A percentile compares a stretch with the other conserved stretches of the same genome.
Evolutionary conservation across 495 filamentous ascomycete genomes (phyloP).

Genomic region (Penicillium malachiteum): DNA sequence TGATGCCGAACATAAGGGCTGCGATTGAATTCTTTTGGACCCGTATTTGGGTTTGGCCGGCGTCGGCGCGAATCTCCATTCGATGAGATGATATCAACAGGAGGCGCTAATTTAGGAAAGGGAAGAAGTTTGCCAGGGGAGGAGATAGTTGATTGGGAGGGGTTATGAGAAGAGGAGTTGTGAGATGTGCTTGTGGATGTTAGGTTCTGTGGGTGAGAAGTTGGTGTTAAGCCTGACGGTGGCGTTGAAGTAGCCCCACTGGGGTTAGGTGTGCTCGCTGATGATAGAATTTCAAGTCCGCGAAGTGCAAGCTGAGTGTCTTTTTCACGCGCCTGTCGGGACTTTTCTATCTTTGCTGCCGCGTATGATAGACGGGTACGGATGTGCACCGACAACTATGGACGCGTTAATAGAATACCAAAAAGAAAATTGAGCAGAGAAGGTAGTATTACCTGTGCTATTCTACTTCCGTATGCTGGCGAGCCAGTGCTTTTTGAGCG

Average conservation of each 20-base stretch:
- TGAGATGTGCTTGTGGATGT: conserved; percentile 7
- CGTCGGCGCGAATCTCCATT: conserved; percentile 28
- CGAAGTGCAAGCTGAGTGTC: conserved; percentile 65
- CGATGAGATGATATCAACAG: conserved; percentile 52
- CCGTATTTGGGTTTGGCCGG: conserved; percentile 43
- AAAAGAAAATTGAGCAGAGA: conserved; percentile 16
- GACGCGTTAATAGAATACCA: conserved; percentile 14
- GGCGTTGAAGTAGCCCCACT: conserved; percentile 9
- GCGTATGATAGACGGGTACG: conserved; percentile 81
- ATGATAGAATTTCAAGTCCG: conserved; percentile 50
- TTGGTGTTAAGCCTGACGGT: conserved; percentile 6
- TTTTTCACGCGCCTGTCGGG: conserved; percentile 69
- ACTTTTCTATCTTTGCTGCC: conserved; percentile 85
- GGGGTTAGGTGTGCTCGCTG: conserved; percentile 6
- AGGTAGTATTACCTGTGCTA: conserved; percentile 65
- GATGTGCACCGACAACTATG: conserved; percentile 72
- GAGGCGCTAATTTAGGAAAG: conserved; percentile 53
- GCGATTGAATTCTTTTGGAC: conserved; percentile 18
- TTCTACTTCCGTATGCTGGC: conserved; percentile 59
- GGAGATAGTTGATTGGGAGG: conserved; percentile 21
- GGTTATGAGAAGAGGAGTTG: conserved; percentile 18
- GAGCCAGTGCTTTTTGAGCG: conserved; percentile 72
- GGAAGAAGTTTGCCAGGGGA: conserved; percentile 19
- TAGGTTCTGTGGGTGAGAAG: conserved; percentile 10
- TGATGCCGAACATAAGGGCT: conserved; percentile 35